Conservation (phyloP, 768 basidiomycete genomes). For the Tricholoma furcatifolium region DNA sequence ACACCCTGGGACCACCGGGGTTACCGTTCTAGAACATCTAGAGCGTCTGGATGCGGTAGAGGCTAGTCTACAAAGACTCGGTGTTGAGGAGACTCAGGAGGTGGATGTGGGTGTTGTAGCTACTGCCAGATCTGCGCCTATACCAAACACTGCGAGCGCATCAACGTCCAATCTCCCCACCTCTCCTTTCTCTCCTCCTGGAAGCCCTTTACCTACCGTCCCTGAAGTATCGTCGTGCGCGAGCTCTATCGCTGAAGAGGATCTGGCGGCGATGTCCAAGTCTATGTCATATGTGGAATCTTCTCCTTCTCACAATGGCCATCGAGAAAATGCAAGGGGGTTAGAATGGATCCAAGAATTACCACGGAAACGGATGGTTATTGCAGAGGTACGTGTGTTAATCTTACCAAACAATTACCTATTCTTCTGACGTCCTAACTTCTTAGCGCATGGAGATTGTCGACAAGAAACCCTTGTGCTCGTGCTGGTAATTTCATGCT, state of each 20-base stretch:
- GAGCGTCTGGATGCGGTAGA: constrained; percentile 84
- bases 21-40: constrained; percentile 81
- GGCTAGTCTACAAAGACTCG: constrained; percentile 74
- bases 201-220: constrained; percentile 58
- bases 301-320: constrained; percentile 33
- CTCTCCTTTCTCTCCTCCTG: constrained; percentile 56
- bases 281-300: constrained; percentile 71
- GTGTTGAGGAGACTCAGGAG: constrained; percentile 52
- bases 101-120: constrained; percentile 64
- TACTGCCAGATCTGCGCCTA: constrained; percentile 22
- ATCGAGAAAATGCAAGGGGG: constrained; percentile 33
- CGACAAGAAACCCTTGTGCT: constrained; percentile 64
- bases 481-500: constrained; percentile 55
- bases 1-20: constrained; percentile 84
- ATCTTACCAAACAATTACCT: neutral
- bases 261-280: constrained; percentile 72
- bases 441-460: constrained; percentile 72
- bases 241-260: constrained; percentile 66
- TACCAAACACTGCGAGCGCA: constrained; percentile 13
- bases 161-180: constrained; percentile 33
- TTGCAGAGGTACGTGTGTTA: constrained; percentile 59
- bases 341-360: constrained; percentile 49
- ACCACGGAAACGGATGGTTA: constrained; percentile 54
- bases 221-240: constrained; percentile 53
- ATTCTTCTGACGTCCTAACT: neutral